Percentiles rank a stretch among this genome's conserved stretches.
phyloP scores from a whole-genome alignment of 2,329 filamentous ascomycete genomes.

The Nigrospora sphaerica region DNA sequence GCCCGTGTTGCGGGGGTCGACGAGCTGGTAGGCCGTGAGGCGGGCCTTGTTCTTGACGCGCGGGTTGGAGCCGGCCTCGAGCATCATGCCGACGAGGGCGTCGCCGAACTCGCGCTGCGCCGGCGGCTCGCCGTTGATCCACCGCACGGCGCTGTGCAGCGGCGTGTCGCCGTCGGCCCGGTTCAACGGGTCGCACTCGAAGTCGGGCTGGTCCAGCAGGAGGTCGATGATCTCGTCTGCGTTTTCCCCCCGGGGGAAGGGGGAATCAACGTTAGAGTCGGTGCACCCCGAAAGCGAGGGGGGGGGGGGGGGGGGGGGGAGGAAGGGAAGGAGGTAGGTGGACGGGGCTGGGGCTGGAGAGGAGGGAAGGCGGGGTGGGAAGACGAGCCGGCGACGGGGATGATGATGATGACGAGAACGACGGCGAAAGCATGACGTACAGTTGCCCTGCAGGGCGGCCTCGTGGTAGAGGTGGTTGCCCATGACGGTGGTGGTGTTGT shows the following conservation, averaged over 20 bases:
- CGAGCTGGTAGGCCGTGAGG: constrained; percentile 63
- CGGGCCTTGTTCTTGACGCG: constrained; percentile 63
- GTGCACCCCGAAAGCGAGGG: not conserved
- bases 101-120: constrained; percentile 58
- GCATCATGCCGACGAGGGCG: constrained; percentile 68
- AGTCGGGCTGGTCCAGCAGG: constrained; percentile 74
- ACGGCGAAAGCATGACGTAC: constrained; percentile 40
- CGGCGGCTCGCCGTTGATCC: constrained; percentile 61
- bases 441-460: constrained; percentile 78
- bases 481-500: constrained; percentile 76
- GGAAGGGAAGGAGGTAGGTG: not conserved
- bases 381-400: not conserved
- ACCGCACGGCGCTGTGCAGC: constrained; percentile 71
- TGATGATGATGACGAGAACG: not conserved
- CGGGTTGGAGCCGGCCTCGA: constrained; percentile 64
- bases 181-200: constrained; percentile 77
- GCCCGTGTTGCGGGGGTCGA: constrained; percentile 61
- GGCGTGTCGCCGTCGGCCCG: constrained; percentile 69
- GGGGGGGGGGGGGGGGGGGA: not conserved
- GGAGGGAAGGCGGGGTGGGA: not conserved
- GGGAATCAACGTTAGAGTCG: constrained; percentile 1
- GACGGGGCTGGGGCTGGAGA: not conserved
- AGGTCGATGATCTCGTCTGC: constrained; percentile 73
- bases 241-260: not conserved
- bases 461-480: constrained; percentile 88